Conservation (phyloP, 176 grass and related monocot species). For the Aegilops sharonensis region DNA sequence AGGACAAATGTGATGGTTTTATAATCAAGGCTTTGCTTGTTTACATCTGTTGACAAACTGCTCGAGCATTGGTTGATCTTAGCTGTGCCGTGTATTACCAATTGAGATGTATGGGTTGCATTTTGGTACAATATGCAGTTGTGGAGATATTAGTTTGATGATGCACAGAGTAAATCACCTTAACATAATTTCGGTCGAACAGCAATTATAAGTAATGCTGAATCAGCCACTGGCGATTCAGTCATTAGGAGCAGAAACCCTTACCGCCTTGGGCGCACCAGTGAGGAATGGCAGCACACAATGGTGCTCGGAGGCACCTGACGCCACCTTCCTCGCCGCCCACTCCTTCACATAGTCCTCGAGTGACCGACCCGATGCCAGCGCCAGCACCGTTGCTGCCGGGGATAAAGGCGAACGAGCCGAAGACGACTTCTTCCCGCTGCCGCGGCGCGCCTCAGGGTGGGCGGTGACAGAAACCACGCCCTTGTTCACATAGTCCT, state of each 20-base stretch:
- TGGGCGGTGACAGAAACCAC: background rate
- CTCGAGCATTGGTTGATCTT: background rate
- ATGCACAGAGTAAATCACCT: background rate
- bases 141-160: background rate
- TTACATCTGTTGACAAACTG: background rate
- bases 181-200: background rate
- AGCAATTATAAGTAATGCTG: background rate
- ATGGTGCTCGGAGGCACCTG: slow-evolving; percentile 29
- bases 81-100: slow-evolving; percentile 1
- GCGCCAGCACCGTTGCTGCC: background rate
- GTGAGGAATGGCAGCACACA: slow-evolving; percentile 67
- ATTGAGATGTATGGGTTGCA: background rate
- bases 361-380: slow-evolving; percentile 13
- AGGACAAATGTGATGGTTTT: background rate
- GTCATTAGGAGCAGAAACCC: slow-evolving; percentile 9
- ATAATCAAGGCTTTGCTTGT: background rate
- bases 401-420: background rate
- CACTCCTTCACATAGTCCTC: slow-evolving; percentile 47
- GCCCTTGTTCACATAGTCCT: background rate
- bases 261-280: slow-evolving; percentile 51
- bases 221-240: background rate
- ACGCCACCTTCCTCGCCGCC: slow-evolving; percentile 51
- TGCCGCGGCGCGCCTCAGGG: background rate
- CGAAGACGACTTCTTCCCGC: slow-evolving; percentile 5
- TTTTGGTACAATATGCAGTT: background rate